Base-by-base conservation (phyloP, 1,139 yeast genomes). In the Pneumocystis wakefieldiae region DNA sequence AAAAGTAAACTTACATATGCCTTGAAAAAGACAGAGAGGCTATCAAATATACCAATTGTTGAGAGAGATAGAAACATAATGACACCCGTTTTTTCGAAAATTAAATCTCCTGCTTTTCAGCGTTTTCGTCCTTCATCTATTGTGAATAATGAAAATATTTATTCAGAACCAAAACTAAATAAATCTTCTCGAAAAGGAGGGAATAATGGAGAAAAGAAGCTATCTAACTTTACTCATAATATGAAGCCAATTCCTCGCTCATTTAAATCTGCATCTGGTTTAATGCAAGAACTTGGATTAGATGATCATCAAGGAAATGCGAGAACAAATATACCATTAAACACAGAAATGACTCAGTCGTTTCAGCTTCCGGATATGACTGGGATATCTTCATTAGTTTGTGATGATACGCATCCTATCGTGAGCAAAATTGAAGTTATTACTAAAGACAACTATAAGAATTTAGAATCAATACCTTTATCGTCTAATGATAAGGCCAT, bases 401-500 rank as follows among this genome's bases (percentile, higher is more conserved):
- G n/a, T 19, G 59, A 57, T 57, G 59, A 28, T 4, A 10, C 8
- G 14, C 35, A 62, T 6, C 61, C 61, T 17, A 61, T 67, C 35
- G 28, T 19, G 4, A 48, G 24, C 28, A 48, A 48, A 48, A 48
- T 48, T 24, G 55, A 48, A 24, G 19, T 48, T 2, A 48, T 48
- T 19, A 48, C 55, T 48, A 48, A 24, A 48, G 55, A 48, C 24
- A 48, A 48, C 12, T 48, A 48, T 48, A 48, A 48, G n/a, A 14
- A 48, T 48, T 24, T 48, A 12, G 66, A 67, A 29, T 64, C 68
- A 7, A 64, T 67, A 12, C 67, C 69, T 6, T 59, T 67, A 42
- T 65, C 68, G 14, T 68, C 66, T 29, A 68, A 67, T 32, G 68
- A 67, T 42, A 68, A 66, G 57, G 66, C 64, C 28, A 66, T 67